phyloP scores from a whole-genome alignment of 2,329 filamentous ascomycete species.

The Alternaria arbusti region DNA sequence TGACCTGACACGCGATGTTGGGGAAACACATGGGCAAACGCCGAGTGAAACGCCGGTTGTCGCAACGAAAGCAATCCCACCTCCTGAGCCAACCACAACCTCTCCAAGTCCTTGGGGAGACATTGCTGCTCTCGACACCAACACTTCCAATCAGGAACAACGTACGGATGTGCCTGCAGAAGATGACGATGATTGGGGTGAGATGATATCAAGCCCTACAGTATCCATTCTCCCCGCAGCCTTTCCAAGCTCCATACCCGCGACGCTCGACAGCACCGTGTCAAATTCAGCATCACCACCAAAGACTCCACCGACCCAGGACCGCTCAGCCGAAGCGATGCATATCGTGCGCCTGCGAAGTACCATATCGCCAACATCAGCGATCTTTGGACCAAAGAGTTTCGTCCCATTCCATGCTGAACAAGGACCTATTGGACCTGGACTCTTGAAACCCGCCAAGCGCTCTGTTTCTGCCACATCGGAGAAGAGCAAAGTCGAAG shows the following conservation, averaged over 20 bases:
- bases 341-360: slow-evolving; percentile 42
- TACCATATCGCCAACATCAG: slow-evolving; percentile 44
- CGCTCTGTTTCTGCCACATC: slow-evolving; percentile 12
- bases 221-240: slow-evolving; percentile 27
- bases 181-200: slow-evolving; percentile 48
- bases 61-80: slow-evolving; percentile 19
- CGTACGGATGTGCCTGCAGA: slow-evolving; percentile 14
- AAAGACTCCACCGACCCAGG: slow-evolving; percentile 9
- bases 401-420: slow-evolving; percentile 35
- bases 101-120: slow-evolving; percentile 23
- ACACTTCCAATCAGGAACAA: slow-evolving; percentile 4
- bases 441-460: slow-evolving; percentile 33
- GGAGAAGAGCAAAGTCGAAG: slow-evolving; percentile 12
- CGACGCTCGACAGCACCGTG: slow-evolving; percentile 12
- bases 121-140: slow-evolving; percentile 22
- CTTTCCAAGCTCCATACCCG: slow-evolving; percentile 12
- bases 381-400: slow-evolving; percentile 35
- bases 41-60: slow-evolving; percentile 25
- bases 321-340: slow-evolving; percentile 24
- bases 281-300: slow-evolving; percentile 21
- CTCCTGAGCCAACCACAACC: slow-evolving; percentile 12
- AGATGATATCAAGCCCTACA: slow-evolving; percentile 48
- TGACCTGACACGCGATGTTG: slow-evolving; percentile 3
- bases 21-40: slow-evolving; percentile 22
- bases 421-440: slow-evolving; percentile 40